These are phyloP conservation scores for Isabelozyma heimii DNA, from an alignment of 805 yeast species.

Conservation along the genomic window DNA sequence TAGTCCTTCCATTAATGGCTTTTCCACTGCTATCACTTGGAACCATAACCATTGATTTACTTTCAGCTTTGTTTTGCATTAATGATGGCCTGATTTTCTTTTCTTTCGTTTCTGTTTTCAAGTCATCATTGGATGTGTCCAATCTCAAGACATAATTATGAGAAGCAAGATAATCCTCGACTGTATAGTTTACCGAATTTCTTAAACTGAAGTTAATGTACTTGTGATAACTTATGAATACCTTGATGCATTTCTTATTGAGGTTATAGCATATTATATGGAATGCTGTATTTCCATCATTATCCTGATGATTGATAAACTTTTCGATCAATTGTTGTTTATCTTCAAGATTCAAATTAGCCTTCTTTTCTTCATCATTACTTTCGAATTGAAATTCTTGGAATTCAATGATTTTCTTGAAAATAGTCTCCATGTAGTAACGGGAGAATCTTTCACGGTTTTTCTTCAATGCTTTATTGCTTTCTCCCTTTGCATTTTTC, in stretches of 20 bases:
- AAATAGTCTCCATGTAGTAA: conserved; percentile 37
- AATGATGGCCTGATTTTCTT: not conserved
- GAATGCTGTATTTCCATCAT: conserved; percentile 91
- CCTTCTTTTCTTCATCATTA: conserved; percentile 1
- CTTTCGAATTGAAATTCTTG: conserved; percentile 15
- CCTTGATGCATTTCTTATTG: conserved; percentile 70
- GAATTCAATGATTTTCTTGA: conserved; percentile 29
- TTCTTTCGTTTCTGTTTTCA: conserved; percentile 5
- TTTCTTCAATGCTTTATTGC: conserved; percentile 8
- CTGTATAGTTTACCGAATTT: conserved; percentile 45
- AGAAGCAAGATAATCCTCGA: conserved; percentile 39
- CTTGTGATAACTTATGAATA: conserved; percentile 83
- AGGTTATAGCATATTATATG: conserved; percentile 85
- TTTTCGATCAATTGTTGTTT: conserved; percentile 28
- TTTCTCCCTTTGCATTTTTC: not conserved
- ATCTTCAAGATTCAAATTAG: not conserved
- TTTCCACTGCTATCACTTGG: not conserved
- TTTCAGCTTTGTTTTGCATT: not conserved
- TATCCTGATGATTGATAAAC: conserved; percentile 83
- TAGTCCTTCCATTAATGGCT: not conserved
- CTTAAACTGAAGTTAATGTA: conserved; percentile 43
- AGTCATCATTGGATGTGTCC: conserved; percentile 11
- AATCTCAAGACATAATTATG: conserved; percentile 26
- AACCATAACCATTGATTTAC: conserved; percentile 1
- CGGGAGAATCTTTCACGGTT: conserved; percentile 35